Base-by-base conservation (phyloP, 805 yeast species). In the Kockiozyma suomiensis region DNA sequence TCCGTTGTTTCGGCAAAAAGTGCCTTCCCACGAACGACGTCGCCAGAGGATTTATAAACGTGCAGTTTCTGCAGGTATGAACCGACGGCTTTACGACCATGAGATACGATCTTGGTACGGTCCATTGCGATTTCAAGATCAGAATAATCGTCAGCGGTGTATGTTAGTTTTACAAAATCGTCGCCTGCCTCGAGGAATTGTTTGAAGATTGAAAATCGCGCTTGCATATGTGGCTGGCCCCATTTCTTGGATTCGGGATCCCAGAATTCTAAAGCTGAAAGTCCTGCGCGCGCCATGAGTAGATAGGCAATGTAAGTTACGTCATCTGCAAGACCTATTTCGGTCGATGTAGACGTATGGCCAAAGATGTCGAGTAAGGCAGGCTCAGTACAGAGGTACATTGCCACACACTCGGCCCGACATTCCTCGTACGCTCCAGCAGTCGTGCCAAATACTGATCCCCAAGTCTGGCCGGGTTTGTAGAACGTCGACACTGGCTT, bases 161-260 rank as follows among this genome's bases (percentile, higher is more conserved):
- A 76, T 38, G 78, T 79, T 52, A 90, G 74, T 50, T 77, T 75
- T 28, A 85, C 85, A 41, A 90, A 85, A 13, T 54, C 28, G 25
- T 76, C 74, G 30, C 87, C 85, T 0, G 90, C 86, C 55, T 84
- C 79, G 68, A 87, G 75, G 71, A 88, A 85, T 13, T 86, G 81
- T 76, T 88, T 88, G 80, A 88, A 79, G 67, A 90, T 90, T 33
- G 94, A 89, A 75, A 81, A 90, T 73, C 97, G 80, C 2, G 96
- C 97, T 76, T 90, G 96, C 90, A 90, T 89, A 73, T 90, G 97
- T 13, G 97, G 85, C 76, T 90, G 97, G 32, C 97, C 97, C 96
- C 97, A 90, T 75, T 89, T 90, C 49, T 78, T 76, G 30, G 89
- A 81, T 47, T 75, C 74, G 41, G 96, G 96, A 73, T 90, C 96